Evolutionary conservation across 2,329 filamentous ascomycete genomes (phyloP).

Genomic region (Colletotrichum liriopes): DNA sequence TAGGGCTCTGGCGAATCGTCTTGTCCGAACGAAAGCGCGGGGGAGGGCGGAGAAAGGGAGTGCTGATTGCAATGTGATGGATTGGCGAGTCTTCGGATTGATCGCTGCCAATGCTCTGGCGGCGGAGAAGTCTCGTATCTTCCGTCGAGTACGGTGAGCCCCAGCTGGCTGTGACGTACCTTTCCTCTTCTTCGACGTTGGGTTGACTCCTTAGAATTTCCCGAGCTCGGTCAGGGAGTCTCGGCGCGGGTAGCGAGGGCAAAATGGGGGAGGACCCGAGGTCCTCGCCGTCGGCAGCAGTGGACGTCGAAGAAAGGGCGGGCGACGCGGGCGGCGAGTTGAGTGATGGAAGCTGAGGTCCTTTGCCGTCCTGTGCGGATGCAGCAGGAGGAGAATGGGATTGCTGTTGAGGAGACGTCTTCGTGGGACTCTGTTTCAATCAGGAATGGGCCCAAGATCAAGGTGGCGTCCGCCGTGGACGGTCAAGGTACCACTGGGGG

Average conservation of each 20-base stretch:
- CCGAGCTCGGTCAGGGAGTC: constrained; percentile 69
- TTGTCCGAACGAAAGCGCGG: constrained; percentile 58
- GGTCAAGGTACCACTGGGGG: constrained; percentile 11
- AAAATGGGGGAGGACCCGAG: constrained; percentile 71
- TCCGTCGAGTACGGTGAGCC: constrained; percentile 88
- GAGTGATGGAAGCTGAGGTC: constrained; percentile 54
- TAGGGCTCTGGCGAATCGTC: constrained; percentile 55
- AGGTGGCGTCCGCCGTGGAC: constrained; percentile 35
- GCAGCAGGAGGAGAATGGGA: constrained; percentile 72
- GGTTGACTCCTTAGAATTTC: constrained; percentile 71
- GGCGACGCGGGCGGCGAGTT: constrained; percentile 66
- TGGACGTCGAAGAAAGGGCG: constrained; percentile 74
- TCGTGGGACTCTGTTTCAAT: constrained; percentile 58
- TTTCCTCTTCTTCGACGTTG: constrained; percentile 55
- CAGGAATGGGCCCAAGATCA: constrained; percentile 27
- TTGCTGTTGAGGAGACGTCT: constrained; percentile 70
- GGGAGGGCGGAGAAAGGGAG: constrained; percentile 74
- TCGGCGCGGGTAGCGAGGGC: constrained; percentile 72
- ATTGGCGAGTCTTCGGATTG: constrained; percentile 73
- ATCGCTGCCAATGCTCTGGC: constrained; percentile 71
- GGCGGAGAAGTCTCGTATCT: constrained; percentile 65
- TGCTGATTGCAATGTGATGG: constrained; percentile 74
- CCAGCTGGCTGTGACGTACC: constrained; percentile 85
- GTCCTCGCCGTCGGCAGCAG: constrained; percentile 70
- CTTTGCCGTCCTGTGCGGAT: constrained; percentile 71